phyloP scores from a whole-genome alignment of 2,329 filamentous ascomycete species.

The Leptographium wingfieldii region DNA sequence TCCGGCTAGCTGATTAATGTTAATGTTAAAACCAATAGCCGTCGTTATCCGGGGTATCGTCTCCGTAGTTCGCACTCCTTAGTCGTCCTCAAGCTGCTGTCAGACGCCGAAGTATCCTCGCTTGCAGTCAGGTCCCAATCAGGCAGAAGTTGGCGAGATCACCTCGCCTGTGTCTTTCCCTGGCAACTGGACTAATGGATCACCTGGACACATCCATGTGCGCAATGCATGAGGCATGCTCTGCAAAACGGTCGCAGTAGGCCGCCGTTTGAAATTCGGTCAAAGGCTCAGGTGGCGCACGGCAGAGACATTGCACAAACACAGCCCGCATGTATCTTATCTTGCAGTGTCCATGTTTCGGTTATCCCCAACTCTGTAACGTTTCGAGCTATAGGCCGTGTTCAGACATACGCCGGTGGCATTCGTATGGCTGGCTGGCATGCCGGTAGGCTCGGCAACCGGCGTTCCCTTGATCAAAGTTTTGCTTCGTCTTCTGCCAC shows the following conservation, averaged over 20 bases:
- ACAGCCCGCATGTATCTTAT: background rate
- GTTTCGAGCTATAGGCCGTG: background rate
- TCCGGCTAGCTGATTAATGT: background rate
- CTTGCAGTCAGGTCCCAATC: background rate
- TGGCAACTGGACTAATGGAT: too few species aligned
- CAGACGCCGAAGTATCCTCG: background rate
- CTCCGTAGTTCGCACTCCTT: too few species aligned
- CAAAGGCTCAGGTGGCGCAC: background rate
- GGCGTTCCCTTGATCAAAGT: background rate
- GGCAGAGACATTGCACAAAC: background rate
- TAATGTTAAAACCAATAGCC: background rate
- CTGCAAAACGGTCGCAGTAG: background rate
- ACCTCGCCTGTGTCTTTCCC: background rate
- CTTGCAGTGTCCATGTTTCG: background rate
- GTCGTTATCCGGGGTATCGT: background rate
- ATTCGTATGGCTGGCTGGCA: background rate
- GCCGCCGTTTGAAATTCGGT: background rate
- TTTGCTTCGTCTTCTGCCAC: slow-evolving; percentile 17
- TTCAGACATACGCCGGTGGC: background rate
- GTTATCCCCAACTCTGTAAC: background rate
- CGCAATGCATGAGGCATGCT: background rate
- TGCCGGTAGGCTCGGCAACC: background rate
- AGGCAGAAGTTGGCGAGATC: background rate
- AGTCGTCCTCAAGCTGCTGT: background rate
- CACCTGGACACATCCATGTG: too few species aligned